phyloP scores from a whole-genome alignment of 495 filamentous ascomycete genomes.

The Rusavskia elegans region DNA sequence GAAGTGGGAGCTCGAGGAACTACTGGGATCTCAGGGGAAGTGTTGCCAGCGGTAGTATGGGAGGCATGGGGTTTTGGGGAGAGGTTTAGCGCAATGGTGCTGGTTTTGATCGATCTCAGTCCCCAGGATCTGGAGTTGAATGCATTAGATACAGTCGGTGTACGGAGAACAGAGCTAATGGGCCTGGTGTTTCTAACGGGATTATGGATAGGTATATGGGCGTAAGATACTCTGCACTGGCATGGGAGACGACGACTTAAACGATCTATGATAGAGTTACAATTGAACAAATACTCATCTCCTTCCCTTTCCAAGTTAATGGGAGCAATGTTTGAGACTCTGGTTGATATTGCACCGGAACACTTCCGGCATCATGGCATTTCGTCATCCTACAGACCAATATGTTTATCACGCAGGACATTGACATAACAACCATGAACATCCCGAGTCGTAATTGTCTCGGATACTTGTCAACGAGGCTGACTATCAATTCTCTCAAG shows the following conservation, averaged over 20 bases:
- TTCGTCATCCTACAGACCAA: too few species aligned
- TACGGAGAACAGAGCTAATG: not conserved
- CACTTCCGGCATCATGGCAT: too few species aligned
- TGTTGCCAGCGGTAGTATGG: constrained; percentile 31
- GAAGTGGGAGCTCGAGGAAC: constrained; percentile 31
- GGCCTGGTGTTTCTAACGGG: not conserved
- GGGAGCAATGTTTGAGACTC: not conserved
- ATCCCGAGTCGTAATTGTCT: too few species aligned
- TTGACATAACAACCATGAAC: too few species aligned
- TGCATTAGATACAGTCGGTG: not conserved
- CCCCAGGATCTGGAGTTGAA: too few species aligned
- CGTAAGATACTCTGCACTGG: not conserved
- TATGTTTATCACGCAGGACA: too few species aligned
- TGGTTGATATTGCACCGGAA: too few species aligned
- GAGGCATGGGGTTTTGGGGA: constrained; percentile 57
- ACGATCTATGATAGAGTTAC: not conserved
- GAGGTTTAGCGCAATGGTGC: constrained; percentile 34
- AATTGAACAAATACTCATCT: too few species aligned
- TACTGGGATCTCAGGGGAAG: constrained; percentile 80
- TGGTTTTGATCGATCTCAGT: too few species aligned
- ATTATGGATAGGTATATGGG: not conserved
- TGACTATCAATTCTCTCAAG: too few species aligned
- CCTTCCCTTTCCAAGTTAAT: not conserved
- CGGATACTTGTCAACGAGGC: too few species aligned
- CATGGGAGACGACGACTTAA: not conserved